Percentiles rank a stretch among this genome's conserved stretches.
phyloP scores from a whole-genome alignment of 345 rosid genomes.

The Populus ilicifolia region DNA sequence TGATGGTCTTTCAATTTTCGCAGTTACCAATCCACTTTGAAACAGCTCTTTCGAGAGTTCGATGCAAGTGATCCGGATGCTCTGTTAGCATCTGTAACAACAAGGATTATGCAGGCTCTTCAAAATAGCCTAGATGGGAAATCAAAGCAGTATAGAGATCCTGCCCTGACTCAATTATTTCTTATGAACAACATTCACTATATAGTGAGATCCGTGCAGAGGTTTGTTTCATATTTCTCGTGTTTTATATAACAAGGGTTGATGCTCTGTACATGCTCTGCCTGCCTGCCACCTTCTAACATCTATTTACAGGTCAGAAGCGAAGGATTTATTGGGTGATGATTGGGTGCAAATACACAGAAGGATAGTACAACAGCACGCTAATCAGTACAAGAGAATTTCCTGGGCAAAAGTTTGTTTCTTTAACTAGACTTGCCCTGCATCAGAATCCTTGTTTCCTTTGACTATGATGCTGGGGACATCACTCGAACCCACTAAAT shows the following conservation, averaged over 20 bases:
- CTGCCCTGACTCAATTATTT: constrained; percentile 86
- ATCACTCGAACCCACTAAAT: not conserved
- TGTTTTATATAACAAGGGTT: not conserved
- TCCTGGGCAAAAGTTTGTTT: constrained; percentile 87
- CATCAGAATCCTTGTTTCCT: not conserved
- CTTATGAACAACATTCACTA: constrained; percentile 96
- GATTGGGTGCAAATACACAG: constrained; percentile 99
- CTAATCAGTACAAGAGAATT: constrained; percentile 94
- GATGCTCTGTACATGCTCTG: not conserved
- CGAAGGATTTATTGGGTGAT: constrained; percentile 90
- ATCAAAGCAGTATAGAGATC: constrained; percentile 93
- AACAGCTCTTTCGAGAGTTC: constrained; percentile 81
- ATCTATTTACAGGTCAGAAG: constrained; percentile 68
- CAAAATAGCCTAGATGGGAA: constrained; percentile 87
- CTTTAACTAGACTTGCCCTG: not conserved
- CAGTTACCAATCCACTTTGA: constrained; percentile 81
- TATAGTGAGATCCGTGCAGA: constrained; percentile 92
- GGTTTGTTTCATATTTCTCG: constrained; percentile 41
- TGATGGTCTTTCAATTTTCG: constrained; percentile 19
- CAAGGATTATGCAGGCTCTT: constrained; percentile 83
- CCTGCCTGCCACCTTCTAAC: not conserved
- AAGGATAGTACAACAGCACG: constrained; percentile 93
- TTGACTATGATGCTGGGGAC: not conserved
- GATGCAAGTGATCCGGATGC: constrained; percentile 53
- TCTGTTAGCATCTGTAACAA: constrained; percentile 64